Conservation (phyloP, 306 rosid species). For the Quercus glauca region DNA sequence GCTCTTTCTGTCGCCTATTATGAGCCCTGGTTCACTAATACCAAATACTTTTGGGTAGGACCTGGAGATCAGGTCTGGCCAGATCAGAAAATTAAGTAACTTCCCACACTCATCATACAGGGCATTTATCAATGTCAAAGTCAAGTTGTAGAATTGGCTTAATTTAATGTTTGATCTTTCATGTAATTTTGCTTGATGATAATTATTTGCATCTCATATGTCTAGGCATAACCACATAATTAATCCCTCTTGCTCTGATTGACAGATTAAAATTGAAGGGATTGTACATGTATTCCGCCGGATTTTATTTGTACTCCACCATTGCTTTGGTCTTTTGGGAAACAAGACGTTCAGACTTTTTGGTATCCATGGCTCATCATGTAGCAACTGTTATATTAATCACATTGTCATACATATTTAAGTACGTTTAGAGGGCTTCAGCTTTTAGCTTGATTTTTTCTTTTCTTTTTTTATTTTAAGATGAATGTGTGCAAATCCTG, state of each 20-base stretch:
- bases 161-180: not conserved
- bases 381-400: conserved; percentile 75
- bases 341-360: conserved; percentile 88
- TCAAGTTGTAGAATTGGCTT: not conserved
- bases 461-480: not conserved
- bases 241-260: conserved; percentile 3
- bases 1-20: conserved; percentile 64
- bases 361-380: conserved; percentile 90
- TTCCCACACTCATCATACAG: not conserved
- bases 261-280: conserved; percentile 89
- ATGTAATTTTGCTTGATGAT: not conserved
- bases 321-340: conserved; percentile 92
- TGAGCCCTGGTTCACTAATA: conserved; percentile 83
- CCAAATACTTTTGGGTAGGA: conserved; percentile 76
- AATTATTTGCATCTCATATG: not conserved
- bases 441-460: conserved; percentile 22
- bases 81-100: conserved; percentile 77
- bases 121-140: not conserved
- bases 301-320: conserved; percentile 85
- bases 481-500: not conserved
- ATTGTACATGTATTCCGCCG: conserved; percentile 74
- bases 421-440: conserved; percentile 42
- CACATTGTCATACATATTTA: conserved; percentile 63
- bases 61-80: conserved; percentile 94
- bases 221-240: not conserved